Conservation (phyloP, 1,284 basidiomycete species). For the Rhizoctonia solani region DNA sequence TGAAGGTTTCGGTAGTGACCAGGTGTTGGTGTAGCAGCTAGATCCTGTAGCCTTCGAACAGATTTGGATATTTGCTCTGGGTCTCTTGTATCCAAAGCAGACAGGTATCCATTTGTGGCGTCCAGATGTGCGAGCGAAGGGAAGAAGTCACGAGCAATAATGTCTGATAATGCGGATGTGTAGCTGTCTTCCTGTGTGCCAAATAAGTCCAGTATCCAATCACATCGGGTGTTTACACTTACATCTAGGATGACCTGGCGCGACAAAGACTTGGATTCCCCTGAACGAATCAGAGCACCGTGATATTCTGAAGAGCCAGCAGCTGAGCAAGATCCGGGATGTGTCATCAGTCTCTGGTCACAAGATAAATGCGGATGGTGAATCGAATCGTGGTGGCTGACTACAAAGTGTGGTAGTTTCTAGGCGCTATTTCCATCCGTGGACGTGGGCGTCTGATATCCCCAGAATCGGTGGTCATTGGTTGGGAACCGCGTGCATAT, state of each 20-base stretch:
- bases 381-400: conserved; percentile 8
- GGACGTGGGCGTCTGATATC: neutral
- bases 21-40: conserved; percentile 58
- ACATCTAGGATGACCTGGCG: conserved; percentile 69
- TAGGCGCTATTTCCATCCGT: conserved; percentile 6
- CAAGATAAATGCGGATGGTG: neutral
- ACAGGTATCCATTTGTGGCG: conserved; percentile 82
- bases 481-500: too few relatives aligned
- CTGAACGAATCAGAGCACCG: conserved; percentile 12
- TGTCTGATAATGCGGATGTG: conserved; percentile 85
- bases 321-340: neutral
- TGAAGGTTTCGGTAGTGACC: conserved; percentile 51
- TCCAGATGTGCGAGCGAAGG: conserved; percentile 86
- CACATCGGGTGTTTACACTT: neutral
- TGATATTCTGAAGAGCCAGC: conserved; percentile 22
- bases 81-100: conserved; percentile 74
- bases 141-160: conserved; percentile 98
- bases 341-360: neutral
- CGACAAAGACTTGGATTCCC: conserved; percentile 28
- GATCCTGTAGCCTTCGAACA: conserved; percentile 69
- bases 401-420: neutral
- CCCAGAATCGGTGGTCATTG: too few relatives aligned
- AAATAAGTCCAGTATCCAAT: conserved; percentile 12
- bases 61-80: conserved; percentile 71
- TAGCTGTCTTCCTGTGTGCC: conserved; percentile 81